A percentile compares a stretch with the other conserved stretches of the same genome.
Evolutionary conservation across 129 eudicot species (phyloP).

Genomic region (Sambucus nigra): DNA sequence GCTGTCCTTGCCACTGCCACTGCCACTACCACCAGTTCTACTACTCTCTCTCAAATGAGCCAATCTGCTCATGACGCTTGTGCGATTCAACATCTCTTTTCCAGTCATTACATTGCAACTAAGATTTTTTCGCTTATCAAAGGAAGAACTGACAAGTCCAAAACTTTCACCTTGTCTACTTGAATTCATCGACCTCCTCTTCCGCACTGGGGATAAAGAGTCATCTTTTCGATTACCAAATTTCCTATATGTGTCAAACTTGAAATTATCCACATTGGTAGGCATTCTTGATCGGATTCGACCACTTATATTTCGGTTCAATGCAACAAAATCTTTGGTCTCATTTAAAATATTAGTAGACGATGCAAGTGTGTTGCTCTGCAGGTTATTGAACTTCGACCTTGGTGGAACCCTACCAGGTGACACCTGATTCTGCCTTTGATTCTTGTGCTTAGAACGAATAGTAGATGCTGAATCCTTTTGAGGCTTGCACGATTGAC

Average conservation of each 20-base stretch:
- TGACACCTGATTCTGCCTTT: constrained; percentile 18
- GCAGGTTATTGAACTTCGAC: constrained; percentile 18
- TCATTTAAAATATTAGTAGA: constrained; percentile 18
- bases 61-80: constrained; percentile 6
- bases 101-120: not conserved
- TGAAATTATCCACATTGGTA: constrained; percentile 24
- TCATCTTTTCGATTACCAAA: constrained; percentile 19
- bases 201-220: constrained; percentile 40
- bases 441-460: constrained; percentile 11
- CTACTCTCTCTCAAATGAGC: constrained; percentile 5
- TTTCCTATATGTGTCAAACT: constrained; percentile 33
- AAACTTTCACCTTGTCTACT: constrained; percentile 26
- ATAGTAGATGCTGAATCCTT: constrained; percentile 13
- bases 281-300: constrained; percentile 26
- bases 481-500: constrained; percentile 17
- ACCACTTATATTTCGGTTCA: constrained; percentile 32
- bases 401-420: constrained; percentile 15
- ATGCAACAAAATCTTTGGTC: constrained; percentile 35
- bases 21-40: constrained; percentile 4
- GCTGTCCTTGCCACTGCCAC: constrained; percentile 13
- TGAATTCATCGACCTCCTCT: constrained; percentile 35
- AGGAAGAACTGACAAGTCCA: not conserved
- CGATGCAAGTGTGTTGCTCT: constrained; percentile 14
- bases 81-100: not conserved
- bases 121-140: not conserved